Evolutionary conservation across 352 stramenopile species (phyloP), one percentile per base, ranked within the genome.

Genomic region (Phytopythium chamaehyphon): DNA sequence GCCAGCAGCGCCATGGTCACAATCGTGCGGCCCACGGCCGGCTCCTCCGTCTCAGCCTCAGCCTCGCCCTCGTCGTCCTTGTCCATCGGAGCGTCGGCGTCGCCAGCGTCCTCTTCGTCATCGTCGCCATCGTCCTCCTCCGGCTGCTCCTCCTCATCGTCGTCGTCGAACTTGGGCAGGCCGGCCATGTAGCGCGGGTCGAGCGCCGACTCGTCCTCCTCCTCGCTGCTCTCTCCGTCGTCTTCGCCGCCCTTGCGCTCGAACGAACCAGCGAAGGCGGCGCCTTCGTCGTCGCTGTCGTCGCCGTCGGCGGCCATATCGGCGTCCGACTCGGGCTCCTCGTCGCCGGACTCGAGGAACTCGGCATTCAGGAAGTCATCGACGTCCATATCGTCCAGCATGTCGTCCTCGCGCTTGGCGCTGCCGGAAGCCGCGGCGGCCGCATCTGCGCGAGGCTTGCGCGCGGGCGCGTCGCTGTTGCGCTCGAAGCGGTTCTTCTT

Each of bases 361-460:
- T 89, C 77, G 14, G 61, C 81, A 49, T 94, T 89, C 40, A 94
- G 51, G 53, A 94, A 94, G 14, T 91, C 83, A 58, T 94, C 83
- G 38, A 94, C 79, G 53, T 94, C 81, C 77, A 94, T 90, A 44
- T 94, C 83, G 55, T 94, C 82, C 59, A 94, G 51, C 76, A 93
- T 93, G 54, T 93, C 83, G 0, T 62, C 40, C 26, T 90, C 76
- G 26, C 87, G 68, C 52, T 86, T 85, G 53, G 74, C 81, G 26
- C 23, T 16, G 18, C 38, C 18, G 22, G 5, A 38, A 28, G 31
- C 31, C 44, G 57, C 9, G 47, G 66, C 6, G 9, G 42, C 51
- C 4, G 44, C 62, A 19, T 58, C 75, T 10, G 52, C 65, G 38
- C 60, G 55, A 43, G 64, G 61, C 47, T 80, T 71, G 47, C 83